Conservation (phyloP, 1,139 yeast genomes). For the Wickerhamiella infanticola region DNA sequence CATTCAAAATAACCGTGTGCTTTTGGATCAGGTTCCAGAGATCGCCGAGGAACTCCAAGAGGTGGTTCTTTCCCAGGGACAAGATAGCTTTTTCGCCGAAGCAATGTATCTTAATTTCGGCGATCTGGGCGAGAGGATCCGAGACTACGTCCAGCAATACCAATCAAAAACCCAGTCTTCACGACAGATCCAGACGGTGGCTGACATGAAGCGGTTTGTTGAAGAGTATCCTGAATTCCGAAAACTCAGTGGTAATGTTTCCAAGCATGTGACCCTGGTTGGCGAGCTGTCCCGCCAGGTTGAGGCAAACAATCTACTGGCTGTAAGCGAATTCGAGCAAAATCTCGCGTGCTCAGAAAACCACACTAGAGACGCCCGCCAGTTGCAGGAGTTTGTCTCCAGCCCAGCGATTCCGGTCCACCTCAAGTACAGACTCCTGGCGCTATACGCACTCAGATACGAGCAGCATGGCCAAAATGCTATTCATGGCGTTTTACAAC, state of each 20-base stretch:
- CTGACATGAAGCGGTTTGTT: constrained; percentile 78
- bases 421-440: constrained; percentile 43
- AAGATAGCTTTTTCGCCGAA: constrained; percentile 63
- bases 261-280: constrained; percentile 82
- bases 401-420: constrained; percentile 18
- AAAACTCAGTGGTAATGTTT: constrained; percentile 73
- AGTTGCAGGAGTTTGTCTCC: constrained; percentile 31
- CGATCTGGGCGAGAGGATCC: constrained; percentile 79
- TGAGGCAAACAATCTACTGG: constrained; percentile 53
- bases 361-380: constrained; percentile 35
- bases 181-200: constrained; percentile 54
- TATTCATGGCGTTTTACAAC: constrained; percentile 16
- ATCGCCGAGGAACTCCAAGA: constrained; percentile 37
- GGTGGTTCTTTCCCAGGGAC: constrained; percentile 47
- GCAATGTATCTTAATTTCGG: constrained; percentile 87
- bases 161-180: constrained; percentile 66
- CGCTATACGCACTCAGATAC: constrained; percentile 59
- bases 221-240: constrained; percentile 90
- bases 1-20: constrained; percentile 65
- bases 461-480: constrained; percentile 30
- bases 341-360: constrained; percentile 54
- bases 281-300: constrained; percentile 63
- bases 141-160: constrained; percentile 69
- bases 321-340: constrained; percentile 82
- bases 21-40: constrained; percentile 34